Evolutionary conservation across 2,329 filamentous ascomycete genomes (phyloP).

Genomic region (Ophiostoma piceae): DNA sequence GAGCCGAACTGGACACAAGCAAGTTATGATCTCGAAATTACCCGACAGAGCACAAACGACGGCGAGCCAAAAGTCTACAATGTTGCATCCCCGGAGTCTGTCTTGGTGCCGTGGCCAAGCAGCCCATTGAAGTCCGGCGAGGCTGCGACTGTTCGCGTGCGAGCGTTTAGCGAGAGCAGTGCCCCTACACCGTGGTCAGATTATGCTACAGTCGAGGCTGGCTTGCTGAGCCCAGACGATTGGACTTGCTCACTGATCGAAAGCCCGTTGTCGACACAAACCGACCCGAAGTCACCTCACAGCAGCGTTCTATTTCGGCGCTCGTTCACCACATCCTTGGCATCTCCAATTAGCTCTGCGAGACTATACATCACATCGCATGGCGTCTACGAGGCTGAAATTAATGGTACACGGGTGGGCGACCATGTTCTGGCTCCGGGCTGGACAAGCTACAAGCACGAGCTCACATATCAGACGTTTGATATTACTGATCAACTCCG

Average conservation of each 20-base stretch:
- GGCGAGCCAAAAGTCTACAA: neutral
- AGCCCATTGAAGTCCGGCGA: neutral
- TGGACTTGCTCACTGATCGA: neutral
- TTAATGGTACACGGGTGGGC: conserved; percentile 26
- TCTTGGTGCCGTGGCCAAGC: neutral
- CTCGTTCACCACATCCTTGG: neutral
- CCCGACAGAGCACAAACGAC: neutral
- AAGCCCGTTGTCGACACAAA: neutral
- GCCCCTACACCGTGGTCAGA: neutral
- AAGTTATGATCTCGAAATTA: neutral
- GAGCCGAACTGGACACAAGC: neutral
- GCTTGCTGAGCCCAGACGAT: neutral
- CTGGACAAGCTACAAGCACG: conserved; percentile 40
- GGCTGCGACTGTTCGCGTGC: neutral
- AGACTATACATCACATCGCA: neutral
- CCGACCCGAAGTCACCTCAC: neutral
- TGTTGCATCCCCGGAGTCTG: neutral
- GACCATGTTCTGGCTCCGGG: conserved; percentile 37
- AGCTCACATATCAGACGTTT: conserved; percentile 40
- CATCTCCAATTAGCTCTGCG: neutral
- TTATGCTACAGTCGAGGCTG: neutral
- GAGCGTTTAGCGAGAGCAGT: neutral
- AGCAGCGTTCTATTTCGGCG: neutral
- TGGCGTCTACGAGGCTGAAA: neutral
- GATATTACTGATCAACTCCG: conserved; percentile 38